Conservation (phyloP, 2,329 filamentous ascomycete species). For the Paraconiothyrium brasiliense region DNA sequence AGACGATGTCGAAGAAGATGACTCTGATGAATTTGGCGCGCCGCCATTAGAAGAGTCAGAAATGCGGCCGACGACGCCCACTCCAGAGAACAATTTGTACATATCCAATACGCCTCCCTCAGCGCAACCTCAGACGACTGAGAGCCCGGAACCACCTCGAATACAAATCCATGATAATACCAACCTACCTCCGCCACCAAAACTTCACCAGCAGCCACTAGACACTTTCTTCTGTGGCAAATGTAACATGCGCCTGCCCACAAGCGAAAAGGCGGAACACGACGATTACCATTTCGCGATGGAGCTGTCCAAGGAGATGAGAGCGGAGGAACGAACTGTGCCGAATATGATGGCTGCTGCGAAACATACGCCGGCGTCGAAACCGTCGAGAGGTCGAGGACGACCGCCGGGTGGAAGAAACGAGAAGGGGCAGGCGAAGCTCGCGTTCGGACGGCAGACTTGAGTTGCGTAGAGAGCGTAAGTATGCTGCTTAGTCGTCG, state of each 20-base stretch:
- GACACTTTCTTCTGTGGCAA: conserved; percentile 66
- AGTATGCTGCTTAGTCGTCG: conserved; percentile 11
- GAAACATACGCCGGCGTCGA: conserved; percentile 25
- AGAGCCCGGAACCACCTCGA: conserved; percentile 14
- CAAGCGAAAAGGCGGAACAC: conserved; percentile 75
- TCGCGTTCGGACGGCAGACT: conserved; percentile 51
- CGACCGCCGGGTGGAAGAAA: conserved; percentile 45
- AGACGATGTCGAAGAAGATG: conserved; percentile 26
- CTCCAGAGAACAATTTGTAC: conserved; percentile 23
- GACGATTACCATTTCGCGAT: conserved; percentile 95
- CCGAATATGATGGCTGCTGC: conserved; percentile 11
- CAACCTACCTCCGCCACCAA: conserved; percentile 11
- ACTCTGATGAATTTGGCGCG: conserved; percentile 28
- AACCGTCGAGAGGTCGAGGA: conserved; percentile 45
- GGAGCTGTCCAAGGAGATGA: conserved; percentile 74
- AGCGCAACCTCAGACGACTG: conserved; percentile 36
- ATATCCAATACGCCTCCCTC: conserved; percentile 41
- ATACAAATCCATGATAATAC: conserved; percentile 5
- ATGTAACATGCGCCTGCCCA: conserved; percentile 70
- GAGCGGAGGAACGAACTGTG: conserved; percentile 38
- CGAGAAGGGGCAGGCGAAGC: conserved; percentile 57
- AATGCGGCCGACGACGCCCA: conserved; percentile 27
- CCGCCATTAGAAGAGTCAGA: conserved; percentile 24
- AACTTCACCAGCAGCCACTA: conserved; percentile 32
- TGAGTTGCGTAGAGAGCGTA: conserved; percentile 6